phyloP scores from a whole-genome alignment of 192 early-diverging fungal genomes.

The Podila epicladia region DNA sequence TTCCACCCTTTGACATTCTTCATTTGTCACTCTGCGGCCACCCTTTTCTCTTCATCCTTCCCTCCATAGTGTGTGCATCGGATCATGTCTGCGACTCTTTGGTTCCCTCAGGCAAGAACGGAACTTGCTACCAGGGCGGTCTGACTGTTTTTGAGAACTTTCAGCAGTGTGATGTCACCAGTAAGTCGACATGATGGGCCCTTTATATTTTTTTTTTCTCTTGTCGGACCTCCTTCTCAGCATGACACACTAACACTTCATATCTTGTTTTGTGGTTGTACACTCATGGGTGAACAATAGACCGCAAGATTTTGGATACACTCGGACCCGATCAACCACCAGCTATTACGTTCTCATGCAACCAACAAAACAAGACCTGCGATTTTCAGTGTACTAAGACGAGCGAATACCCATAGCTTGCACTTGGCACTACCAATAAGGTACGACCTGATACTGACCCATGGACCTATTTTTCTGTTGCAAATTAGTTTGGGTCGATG shows the following conservation, averaged over 20 bases:
- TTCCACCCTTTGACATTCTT: neutral
- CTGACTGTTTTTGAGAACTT: constrained; percentile 72
- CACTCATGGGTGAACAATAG: constrained; percentile 19
- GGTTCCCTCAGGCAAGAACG: constrained; percentile 74
- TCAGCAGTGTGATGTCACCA: constrained; percentile 81
- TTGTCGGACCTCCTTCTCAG: no score
- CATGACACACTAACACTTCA: neutral
- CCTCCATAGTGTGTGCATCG: constrained; percentile 62
- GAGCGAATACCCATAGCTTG: neutral
- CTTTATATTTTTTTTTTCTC: neutral
- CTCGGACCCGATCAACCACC: constrained; percentile 64
- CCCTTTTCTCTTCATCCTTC: neutral
- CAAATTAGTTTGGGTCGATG: constrained; percentile 77
- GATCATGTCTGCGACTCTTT: constrained; percentile 75
- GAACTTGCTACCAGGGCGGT: constrained; percentile 81
- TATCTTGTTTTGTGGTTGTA: neutral
- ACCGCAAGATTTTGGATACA: constrained; percentile 61
- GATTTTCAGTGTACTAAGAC: constrained; percentile 69
- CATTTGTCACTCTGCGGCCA: neutral
- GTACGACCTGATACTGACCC: no score
- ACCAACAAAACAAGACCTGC: constrained; percentile 62
- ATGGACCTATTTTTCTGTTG: neutral
- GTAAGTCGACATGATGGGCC: constrained; percentile 48
- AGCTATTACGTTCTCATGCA: constrained; percentile 76
- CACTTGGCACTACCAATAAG: no score